Conservation (phyloP, 2,329 filamentous ascomycete genomes). For the Amesomyces nigricolor region DNA sequence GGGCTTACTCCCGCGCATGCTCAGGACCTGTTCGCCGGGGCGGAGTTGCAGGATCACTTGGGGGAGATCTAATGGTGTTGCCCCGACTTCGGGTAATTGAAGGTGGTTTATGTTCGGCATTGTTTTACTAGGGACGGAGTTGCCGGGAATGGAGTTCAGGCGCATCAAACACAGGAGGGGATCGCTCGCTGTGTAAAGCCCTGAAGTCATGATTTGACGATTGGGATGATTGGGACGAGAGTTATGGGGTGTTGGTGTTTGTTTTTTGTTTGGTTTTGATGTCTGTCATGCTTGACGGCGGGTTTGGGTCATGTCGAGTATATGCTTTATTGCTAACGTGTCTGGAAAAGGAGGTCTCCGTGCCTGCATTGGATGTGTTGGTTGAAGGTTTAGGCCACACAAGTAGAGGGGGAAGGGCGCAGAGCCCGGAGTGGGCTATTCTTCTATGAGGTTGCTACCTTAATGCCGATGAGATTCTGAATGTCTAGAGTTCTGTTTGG, state of each 20-base stretch:
- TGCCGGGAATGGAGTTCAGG: constrained; percentile 21
- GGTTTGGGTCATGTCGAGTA: constrained; percentile 10
- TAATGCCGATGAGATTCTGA: background rate
- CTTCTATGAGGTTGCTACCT: background rate
- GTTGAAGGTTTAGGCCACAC: background rate
- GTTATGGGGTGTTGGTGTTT: constrained; percentile 7
- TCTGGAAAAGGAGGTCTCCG: constrained; percentile 5
- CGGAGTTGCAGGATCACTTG: constrained; percentile 25
- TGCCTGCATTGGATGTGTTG: constrained; percentile 1
- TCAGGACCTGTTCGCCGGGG: constrained; percentile 28
- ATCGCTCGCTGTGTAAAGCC: background rate
- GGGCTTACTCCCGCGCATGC: constrained; percentile 29
- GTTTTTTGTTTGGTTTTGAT: constrained; percentile 2
- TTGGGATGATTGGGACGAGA: constrained; percentile 20
- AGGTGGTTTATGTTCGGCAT: background rate
- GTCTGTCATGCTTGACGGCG: constrained; percentile 3
- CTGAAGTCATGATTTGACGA: constrained; percentile 19
- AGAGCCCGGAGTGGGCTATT: background rate
- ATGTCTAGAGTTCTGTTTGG: no score
- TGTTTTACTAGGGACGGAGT: constrained; percentile 27
- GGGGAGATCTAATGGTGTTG: constrained; percentile 12
- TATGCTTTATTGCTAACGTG: background rate
- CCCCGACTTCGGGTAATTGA: background rate
- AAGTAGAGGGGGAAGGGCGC: background rate
- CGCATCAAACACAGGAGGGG: constrained; percentile 5